These are phyloP conservation scores for Linum usitatissimum DNA, from an alignment of 345 rosid species.

Conservation along the genomic window DNA sequence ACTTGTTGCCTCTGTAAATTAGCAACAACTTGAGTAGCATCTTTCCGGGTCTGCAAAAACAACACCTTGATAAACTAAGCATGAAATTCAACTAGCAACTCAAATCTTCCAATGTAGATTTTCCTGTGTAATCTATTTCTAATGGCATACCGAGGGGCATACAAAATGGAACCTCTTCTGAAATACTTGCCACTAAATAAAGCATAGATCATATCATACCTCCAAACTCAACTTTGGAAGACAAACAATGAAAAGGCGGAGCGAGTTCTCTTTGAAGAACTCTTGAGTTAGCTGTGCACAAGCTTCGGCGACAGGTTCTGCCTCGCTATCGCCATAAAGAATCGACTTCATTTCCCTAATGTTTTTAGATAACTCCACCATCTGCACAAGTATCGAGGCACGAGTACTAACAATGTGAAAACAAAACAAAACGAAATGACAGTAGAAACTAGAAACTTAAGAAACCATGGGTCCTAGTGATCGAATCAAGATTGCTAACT, in stretches of 20 bases:
- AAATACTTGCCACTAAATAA: neutral
- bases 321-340: conserved; percentile 91
- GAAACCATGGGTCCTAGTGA: too few relatives aligned
- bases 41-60: conserved; percentile 71
- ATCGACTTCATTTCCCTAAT: conserved; percentile 76
- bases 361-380: conserved; percentile 64
- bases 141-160: neutral
- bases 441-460: neutral
- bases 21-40: conserved; percentile 97
- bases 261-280: conserved; percentile 74
- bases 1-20: conserved; percentile 97
- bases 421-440: too few relatives aligned
- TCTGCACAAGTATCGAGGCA: conserved; percentile 25
- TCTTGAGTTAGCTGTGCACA: conserved; percentile 89
- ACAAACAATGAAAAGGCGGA: conserved; percentile 61
- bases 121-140: neutral
- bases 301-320: conserved; percentile 91
- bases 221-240: conserved; percentile 85
- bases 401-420: too few relatives aligned
- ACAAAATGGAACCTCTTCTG: too few relatives aligned
- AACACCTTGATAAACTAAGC: conserved; percentile 9
- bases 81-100: neutral
- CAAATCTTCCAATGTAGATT: neutral
- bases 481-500: neutral
- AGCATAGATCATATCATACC: conserved; percentile 28